Base-by-base conservation (phyloP, 352 stramenopile genomes). In the Pythium sp. region DNA sequence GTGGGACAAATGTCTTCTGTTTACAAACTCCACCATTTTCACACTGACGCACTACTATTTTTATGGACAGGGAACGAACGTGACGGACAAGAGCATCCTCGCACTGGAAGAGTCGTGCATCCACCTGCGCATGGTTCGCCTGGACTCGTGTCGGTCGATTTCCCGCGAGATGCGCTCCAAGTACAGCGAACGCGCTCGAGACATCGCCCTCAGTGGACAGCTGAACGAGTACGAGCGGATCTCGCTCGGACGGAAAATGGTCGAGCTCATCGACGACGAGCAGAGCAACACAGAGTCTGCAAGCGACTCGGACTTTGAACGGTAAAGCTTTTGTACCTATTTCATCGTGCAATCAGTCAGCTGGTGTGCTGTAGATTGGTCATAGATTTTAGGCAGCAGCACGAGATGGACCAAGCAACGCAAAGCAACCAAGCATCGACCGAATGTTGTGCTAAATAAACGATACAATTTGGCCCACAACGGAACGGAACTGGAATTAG, bases 141-240 rank as follows among this genome's bases (percentile, higher is more conserved):
- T 92, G 26, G 84, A 92, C 66, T 92, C 82, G 55, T 92, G 84
- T 62, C 81, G 85, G 5, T 84, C 80, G 38, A 72, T 92, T 20
- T 90, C 84, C 1, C 77, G 82, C 34, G 74, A 77, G 14, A 67
- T 84, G 60, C 83, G 82, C 8, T 63, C 64, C 0, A 79, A 78
- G 46, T 76, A 88, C 68, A 77, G 75, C 24, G 68, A 74, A 32
- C 71, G 62, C 5, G 54, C 54, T 22, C 71, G 67, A 7, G 53
- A 64, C 0, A 64, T 81, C 30, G 46, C 76, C 11, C 61, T 60
- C 26, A 62, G 66, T 24, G 32, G 64, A 11, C 69, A 53, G 9
- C 56, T 84, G 3, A 76, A 63, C 46, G 74, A 76, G 41, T 78
- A 72, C 11, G 78, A 87, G 58, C 69, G 62, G 18, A 72, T 84